phyloP scores from a whole-genome alignment of 495 filamentous ascomycete species.

The Talaromyces proteolyticus region DNA sequence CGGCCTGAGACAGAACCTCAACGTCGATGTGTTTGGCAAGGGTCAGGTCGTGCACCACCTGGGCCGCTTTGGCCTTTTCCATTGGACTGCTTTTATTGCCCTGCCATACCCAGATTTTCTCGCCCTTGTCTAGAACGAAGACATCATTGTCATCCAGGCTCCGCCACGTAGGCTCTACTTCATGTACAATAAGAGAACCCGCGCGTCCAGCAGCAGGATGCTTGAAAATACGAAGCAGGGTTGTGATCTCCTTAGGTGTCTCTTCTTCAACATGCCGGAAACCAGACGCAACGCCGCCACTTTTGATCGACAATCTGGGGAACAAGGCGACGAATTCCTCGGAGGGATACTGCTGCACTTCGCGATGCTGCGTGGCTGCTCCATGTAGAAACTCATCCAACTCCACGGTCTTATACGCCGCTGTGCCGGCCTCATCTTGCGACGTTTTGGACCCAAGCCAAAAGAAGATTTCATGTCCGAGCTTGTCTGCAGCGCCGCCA shows the following conservation, averaged over 20 bases:
- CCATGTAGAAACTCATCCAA: slow-evolving; percentile 58
- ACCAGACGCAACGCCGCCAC: slow-evolving; percentile 53
- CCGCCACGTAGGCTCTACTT: slow-evolving; percentile 55
- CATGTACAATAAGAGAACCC: slow-evolving; percentile 49
- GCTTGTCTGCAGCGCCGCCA: slow-evolving; percentile 21
- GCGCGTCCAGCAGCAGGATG: slow-evolving; percentile 32
- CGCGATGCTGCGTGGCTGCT: slow-evolving; percentile 52
- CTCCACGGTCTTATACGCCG: slow-evolving; percentile 62
- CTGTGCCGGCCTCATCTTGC: slow-evolving; percentile 58
- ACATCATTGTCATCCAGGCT: slow-evolving; percentile 57
- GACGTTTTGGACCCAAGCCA: slow-evolving; percentile 54
- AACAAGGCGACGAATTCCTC: slow-evolving; percentile 54
- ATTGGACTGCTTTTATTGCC: slow-evolving; percentile 55
- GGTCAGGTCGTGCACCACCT: slow-evolving; percentile 57
- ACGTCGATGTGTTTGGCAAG: slow-evolving; percentile 55
- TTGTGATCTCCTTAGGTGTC: slow-evolving; percentile 28
- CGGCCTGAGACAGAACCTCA: slow-evolving; percentile 53
- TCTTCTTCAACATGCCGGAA: slow-evolving; percentile 53
- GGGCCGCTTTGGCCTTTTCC: slow-evolving; percentile 59
- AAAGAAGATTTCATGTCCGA: slow-evolving; percentile 55
- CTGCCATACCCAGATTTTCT: slow-evolving; percentile 63
- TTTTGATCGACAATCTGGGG: slow-evolving; percentile 43
- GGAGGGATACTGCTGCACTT: slow-evolving; percentile 48
- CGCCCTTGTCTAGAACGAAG: slow-evolving; percentile 51
- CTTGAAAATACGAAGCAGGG: slow-evolving; percentile 54